Conservation (phyloP, 108 stramenopile species). For the Chaetoceros muelleri region DNA sequence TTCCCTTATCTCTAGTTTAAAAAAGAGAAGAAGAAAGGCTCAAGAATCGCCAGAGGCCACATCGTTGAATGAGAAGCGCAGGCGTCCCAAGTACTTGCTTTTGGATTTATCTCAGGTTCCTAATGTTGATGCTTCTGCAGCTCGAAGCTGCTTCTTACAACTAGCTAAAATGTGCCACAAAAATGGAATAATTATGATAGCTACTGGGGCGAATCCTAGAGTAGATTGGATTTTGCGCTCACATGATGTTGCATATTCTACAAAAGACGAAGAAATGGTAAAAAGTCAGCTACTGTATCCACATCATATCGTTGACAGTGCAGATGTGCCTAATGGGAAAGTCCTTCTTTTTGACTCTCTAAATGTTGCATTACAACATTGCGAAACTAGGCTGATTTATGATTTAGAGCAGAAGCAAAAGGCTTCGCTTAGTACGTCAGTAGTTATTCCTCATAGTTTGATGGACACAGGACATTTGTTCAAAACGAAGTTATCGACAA, state of each 20-base stretch:
- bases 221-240: conserved; percentile 79
- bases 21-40: conserved; percentile 4
- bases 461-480: not conserved
- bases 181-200: conserved; percentile 53
- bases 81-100: conserved; percentile 51
- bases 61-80: conserved; percentile 1
- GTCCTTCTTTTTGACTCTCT: conserved; percentile 29
- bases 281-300: conserved; percentile 31
- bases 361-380: conserved; percentile 60
- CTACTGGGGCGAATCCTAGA: conserved; percentile 44
- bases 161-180: conserved; percentile 60
- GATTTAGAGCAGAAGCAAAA: conserved; percentile 19
- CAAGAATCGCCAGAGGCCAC: not conserved
- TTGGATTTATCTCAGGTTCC: conserved; percentile 61
- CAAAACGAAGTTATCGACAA: not conserved
- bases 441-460: not conserved
- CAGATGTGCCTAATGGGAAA: conserved; percentile 7
- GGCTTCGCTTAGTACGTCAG: conserved; percentile 3
- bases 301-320: conserved; percentile 11
- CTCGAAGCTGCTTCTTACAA: conserved; percentile 68
- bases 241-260: conserved; percentile 48
- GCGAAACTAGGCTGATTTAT: conserved; percentile 44
- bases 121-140: conserved; percentile 64
- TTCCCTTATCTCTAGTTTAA: conserved; percentile 2
- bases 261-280: conserved; percentile 35